Base-by-base conservation (phyloP, 768 basidiomycete species). In the Trametes sanguinea region DNA sequence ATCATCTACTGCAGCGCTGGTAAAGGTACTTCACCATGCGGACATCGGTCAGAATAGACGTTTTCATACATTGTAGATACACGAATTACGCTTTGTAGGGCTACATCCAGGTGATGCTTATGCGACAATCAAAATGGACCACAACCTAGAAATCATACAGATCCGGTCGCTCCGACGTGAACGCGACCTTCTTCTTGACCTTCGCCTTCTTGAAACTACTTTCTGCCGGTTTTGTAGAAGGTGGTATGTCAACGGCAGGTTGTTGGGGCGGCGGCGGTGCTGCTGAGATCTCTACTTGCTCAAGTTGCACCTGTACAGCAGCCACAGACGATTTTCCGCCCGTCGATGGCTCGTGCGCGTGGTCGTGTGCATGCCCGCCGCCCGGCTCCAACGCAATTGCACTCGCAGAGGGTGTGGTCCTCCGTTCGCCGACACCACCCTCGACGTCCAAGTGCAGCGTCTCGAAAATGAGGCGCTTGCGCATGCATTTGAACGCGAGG, bases 401-500 rank as follows among this genome's bases (percentile, higher is more conserved):
- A 30, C 67, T 73, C 14, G 75, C 64, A 22, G 77, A 73, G 9
- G 86, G 81, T 5, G 77, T 84, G 9, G 89, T 92, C 63, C 88
- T 82, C 51, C 92, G 80, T 72, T 91, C 90, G 11, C 83, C 80
- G 30, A 93, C 85, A 14, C 94, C 90, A n/a, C 94, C 89, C 72
- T 95, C 91, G 40, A 92, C 78, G 71, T 90, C 88, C 29, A 96
- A 78, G 74, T 96, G 94, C 61, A 98, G 77, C 29, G 94, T 98
- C 77, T 98, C 96, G 67, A 98, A 85, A 22, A 95, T 77, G 59
- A 98, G 80, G 52, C 94, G 79, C 71, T 91, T 94, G 67, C 95
- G 80, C 69, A 88, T 97, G 69, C 92, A 90, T 72, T 88, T 91
- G 82, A 98, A 99, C 11, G 90, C 94, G 7, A 99, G 81, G 69